phyloP scores from a whole-genome alignment of 1,284 basidiomycete genomes.

The Stygiomarasmius scandens region DNA sequence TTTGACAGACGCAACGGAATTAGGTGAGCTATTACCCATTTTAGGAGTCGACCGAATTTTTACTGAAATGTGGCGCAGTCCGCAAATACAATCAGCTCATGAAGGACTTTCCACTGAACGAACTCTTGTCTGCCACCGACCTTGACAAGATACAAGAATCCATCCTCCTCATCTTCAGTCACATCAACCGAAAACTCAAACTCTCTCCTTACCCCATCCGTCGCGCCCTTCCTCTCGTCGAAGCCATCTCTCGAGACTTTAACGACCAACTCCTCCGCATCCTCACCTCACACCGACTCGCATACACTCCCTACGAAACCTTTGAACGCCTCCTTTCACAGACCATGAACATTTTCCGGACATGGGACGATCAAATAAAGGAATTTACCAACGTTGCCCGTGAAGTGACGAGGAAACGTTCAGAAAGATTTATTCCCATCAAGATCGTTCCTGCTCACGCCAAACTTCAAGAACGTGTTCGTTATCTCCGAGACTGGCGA shows the following conservation, averaged over 20 bases:
- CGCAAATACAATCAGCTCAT: constrained; percentile 98
- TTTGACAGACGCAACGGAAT: constrained; percentile 88
- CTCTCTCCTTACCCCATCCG: constrained; percentile 96
- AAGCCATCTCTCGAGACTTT: constrained; percentile 97
- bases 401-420: constrained; percentile 90
- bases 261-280: constrained; percentile 94
- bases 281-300: constrained; percentile 85
- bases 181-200: constrained; percentile 95
- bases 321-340: constrained; percentile 86
- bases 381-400: constrained; percentile 98
- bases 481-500: constrained; percentile 90
- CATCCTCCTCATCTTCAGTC: constrained; percentile 85
- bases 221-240: constrained; percentile 92
- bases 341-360: constrained; percentile 84
- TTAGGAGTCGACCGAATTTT: neutral
- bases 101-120: constrained; percentile 98
- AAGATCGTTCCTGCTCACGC: constrained; percentile 92
- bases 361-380: constrained; percentile 97
- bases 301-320: constrained; percentile 92
- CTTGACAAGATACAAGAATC: constrained; percentile 94
- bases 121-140: constrained; percentile 94
- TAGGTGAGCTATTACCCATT: constrained; percentile 51
- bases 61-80: constrained; percentile 48
- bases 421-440: constrained; percentile 96
- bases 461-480: constrained; percentile 87